A percentile compares a stretch with the other conserved stretches of the same genome.
phyloP scores from a whole-genome alignment of 108 stramenopile species.

The Cyclotella kingstonii region DNA sequence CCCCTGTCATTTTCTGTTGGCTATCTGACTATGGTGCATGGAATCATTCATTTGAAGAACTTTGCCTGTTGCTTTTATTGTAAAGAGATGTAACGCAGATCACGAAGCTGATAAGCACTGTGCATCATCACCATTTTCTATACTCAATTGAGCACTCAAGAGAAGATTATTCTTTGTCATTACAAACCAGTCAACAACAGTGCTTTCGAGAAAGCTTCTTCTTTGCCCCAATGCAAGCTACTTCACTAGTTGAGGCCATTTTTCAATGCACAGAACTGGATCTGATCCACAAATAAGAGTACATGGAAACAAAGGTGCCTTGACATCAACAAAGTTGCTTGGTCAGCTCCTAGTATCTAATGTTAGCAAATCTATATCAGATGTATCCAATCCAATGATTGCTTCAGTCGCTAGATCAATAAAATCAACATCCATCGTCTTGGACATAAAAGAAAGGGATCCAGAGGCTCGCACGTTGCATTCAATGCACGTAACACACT shows the following conservation, averaged over 20 bases:
- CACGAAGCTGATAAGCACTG: conserved; percentile 80
- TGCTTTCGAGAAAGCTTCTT: conserved; percentile 97
- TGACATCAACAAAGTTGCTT: conserved; percentile 92
- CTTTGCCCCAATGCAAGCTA: conserved; percentile 97
- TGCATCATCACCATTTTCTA: conserved; percentile 86
- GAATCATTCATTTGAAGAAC: conserved; percentile 83
- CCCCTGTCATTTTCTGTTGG: conserved; percentile 71
- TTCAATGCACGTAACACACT: conserved; percentile 97
- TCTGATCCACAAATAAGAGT: conserved; percentile 97
- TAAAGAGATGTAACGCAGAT: conserved; percentile 90
- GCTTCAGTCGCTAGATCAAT: conserved; percentile 94
- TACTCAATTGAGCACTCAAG: conserved; percentile 78
- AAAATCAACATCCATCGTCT: conserved; percentile 97
- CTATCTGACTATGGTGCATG: conserved; percentile 77
- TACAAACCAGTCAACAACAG: conserved; percentile 92
- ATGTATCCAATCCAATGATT: conserved; percentile 78
- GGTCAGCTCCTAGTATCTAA: conserved; percentile 85
- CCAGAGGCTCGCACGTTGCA: conserved; percentile 97
- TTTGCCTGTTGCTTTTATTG: conserved; percentile 83
- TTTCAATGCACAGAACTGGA: conserved; percentile 97
- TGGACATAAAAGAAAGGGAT: conserved; percentile 98
- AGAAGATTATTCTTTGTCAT: conserved; percentile 93
- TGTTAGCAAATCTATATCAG: conserved; percentile 88
- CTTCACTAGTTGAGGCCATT: conserved; percentile 99
- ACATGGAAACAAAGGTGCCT: conserved; percentile 99